phyloP scores from a whole-genome alignment of 129 eudicot species.

The Cynara cardunculus region DNA sequence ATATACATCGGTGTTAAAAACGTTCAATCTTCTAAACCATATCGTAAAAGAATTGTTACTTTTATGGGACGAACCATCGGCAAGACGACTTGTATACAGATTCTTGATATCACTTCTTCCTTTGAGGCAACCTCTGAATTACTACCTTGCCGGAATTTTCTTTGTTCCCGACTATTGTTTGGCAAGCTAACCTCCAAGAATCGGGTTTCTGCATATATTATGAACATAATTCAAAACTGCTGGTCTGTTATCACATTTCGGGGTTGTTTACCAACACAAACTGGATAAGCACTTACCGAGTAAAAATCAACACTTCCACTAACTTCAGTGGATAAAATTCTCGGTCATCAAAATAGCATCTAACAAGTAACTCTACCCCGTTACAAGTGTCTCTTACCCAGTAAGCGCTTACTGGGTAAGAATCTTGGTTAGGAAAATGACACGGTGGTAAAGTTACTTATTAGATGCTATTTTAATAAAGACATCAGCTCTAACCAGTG shows the following conservation, averaged over 20 bases:
- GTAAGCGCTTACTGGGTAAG: neutral
- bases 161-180: conserved; percentile 95
- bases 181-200: conserved; percentile 98
- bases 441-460: neutral
- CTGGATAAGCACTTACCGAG: neutral
- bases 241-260: neutral
- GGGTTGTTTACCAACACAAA: neutral
- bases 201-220: conserved; percentile 73
- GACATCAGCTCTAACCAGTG: too few species aligned
- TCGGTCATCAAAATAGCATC: neutral
- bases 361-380: neutral
- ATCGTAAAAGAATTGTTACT: neutral
- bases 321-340: neutral
- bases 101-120: conserved; percentile 51
- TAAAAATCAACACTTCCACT: neutral
- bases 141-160: conserved; percentile 98
- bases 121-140: conserved; percentile 71
- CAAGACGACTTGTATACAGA: neutral
- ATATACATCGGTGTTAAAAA: neutral
- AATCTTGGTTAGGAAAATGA: neutral
- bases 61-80: neutral
- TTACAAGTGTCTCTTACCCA: neutral
- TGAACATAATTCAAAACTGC: neutral
- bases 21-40: neutral
- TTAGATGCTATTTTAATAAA: too few species aligned